These are phyloP conservation scores for Aspergillus vadensis DNA, from an alignment of 2,329 filamentous ascomycete genomes.

Conservation along the genomic window DNA sequence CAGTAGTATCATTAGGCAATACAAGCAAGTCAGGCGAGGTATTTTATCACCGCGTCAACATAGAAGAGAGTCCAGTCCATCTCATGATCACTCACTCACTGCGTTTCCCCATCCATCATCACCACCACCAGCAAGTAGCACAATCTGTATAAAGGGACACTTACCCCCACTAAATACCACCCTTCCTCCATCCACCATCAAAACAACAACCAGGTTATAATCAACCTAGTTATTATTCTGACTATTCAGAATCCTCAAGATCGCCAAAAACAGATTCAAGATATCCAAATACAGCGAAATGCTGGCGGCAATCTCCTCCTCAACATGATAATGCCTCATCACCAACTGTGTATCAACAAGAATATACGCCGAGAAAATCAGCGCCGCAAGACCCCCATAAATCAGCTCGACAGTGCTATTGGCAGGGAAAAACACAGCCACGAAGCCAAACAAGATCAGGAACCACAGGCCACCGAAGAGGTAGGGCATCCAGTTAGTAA, in stretches of 20 bases:
- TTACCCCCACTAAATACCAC: background rate
- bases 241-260: conserved; percentile 93
- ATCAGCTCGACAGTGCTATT: conserved; percentile 78
- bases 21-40: background rate
- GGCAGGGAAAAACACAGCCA: conserved; percentile 84
- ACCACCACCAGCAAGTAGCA: background rate
- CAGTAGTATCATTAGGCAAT: background rate
- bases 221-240: conserved; percentile 79
- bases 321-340: conserved; percentile 93
- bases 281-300: conserved; percentile 96
- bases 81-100: background rate
- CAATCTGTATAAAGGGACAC: no score
- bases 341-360: conserved; percentile 95
- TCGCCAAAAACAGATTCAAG: conserved; percentile 95
- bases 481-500: conserved; percentile 95
- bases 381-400: conserved; percentile 77
- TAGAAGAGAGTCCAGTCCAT: no score
- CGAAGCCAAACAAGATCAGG: conserved; percentile 88
- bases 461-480: conserved; percentile 90
- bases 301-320: conserved; percentile 94
- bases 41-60: background rate
- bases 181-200: background rate
- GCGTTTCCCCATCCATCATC: background rate
- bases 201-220: background rate
- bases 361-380: conserved; percentile 94